Conservation (phyloP, 2,329 filamentous ascomycete species). For the Alternaria ventricosa region DNA sequence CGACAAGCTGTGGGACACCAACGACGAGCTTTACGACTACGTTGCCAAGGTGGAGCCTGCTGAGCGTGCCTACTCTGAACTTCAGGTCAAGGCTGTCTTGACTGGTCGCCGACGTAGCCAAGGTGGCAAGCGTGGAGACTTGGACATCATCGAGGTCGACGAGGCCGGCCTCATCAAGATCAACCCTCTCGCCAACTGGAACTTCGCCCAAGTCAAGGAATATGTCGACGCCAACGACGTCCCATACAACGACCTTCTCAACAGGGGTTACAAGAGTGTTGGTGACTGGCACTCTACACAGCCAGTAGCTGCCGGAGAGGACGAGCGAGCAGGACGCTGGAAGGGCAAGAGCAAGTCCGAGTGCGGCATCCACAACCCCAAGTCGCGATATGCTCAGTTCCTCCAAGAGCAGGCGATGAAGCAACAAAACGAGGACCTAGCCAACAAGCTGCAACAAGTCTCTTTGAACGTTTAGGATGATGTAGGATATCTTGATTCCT, state of each 20-base stretch:
- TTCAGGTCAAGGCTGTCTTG: conserved; percentile 87
- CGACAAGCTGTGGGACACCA: conserved; percentile 80
- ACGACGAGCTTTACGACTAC: conserved; percentile 93
- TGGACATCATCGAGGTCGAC: conserved; percentile 92
- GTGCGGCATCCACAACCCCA: conserved; percentile 98
- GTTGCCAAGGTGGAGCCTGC: conserved; percentile 97
- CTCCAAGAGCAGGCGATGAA: conserved; percentile 75
- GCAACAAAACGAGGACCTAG: conserved; percentile 49
- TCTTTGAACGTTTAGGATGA: conserved; percentile 28
- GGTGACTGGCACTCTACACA: conserved; percentile 98
- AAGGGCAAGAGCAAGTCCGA: conserved; percentile 96
- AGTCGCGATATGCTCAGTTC: conserved; percentile 89
- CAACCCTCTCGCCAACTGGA: conserved; percentile 96
- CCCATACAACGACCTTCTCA: conserved; percentile 90
- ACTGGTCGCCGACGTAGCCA: conserved; percentile 92
- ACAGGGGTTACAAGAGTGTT: conserved; percentile 95
- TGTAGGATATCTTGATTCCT: background rate
- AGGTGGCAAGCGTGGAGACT: conserved; percentile 86
- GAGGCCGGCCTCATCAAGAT: conserved; percentile 94
- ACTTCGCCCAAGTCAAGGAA: conserved; percentile 83
- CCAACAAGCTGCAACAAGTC: conserved; percentile 40
- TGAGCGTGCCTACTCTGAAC: conserved; percentile 85
- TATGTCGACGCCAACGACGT: conserved; percentile 88
- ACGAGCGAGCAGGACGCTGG: conserved; percentile 95
- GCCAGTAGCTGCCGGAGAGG: conserved; percentile 87